Base-by-base conservation (phyloP, 2,329 filamentous ascomycete genomes). In the Hymenotorrendiella dingleyae region DNA sequence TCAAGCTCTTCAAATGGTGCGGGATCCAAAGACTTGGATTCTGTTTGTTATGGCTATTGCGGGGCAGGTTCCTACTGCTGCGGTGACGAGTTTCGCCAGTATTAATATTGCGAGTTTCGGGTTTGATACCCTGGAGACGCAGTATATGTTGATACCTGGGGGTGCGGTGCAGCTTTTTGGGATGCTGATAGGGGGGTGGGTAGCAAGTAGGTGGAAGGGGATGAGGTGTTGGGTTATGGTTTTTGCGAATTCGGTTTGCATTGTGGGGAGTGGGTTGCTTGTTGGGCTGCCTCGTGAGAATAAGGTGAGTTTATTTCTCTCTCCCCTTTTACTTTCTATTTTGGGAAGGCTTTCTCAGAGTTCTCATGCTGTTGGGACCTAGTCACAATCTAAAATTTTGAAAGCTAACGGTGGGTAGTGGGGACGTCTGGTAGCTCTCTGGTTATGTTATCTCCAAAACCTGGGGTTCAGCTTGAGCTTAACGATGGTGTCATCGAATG, bases 141-240 rank as follows among this genome's bases (percentile, higher is more conserved):
- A 74, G 48, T 74, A 75, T 45, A 69, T 79, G 16, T 72, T 78
- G 46, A 79, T 80, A 40, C 75, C 75, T 0, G 74, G 73, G 12
- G 74, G 73, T 12, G 73, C 69, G 0, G 66, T 78, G 2, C 72
- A 77, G 42, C 74, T 77, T 50, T 50, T 74, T 2, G 67, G 71
- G 0, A 64, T 76, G 4, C 56, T 78, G 11, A 49, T 64, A 3
- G 71, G 70, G 2, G 72, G 72, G 26, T 66, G 65, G 41, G 62
- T 78, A 19, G 71, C 71, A 52, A 71, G 67, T 0, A 64, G 61
- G 14, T 76, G 61, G 52, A 70, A 70, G 7, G 41, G 37, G 50
- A 61, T 67, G 4, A 65, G 74, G 9, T 75, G 70, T 49, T 58
- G 66, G 3, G 73, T 70, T 37, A 77, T 77, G 72, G 72, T 73